Conservation (phyloP, 1,139 yeast species). For the Torulaspora pretoriensis region DNA sequence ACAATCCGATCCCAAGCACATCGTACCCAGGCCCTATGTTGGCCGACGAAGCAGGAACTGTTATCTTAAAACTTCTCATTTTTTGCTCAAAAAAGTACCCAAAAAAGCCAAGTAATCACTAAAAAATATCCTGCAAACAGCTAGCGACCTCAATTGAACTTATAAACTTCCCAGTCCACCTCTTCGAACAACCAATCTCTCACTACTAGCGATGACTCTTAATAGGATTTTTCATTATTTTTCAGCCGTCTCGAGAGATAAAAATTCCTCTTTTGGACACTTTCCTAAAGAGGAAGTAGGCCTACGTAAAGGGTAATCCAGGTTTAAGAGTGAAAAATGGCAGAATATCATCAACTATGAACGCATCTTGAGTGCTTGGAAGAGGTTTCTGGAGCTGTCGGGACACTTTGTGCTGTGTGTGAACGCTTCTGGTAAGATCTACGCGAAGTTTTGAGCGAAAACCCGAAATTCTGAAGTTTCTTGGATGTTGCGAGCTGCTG, state of each 20-base stretch:
- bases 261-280: background rate
- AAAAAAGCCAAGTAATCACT: background rate
- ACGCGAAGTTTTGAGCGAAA: background rate
- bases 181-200: too few relatives aligned
- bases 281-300: background rate
- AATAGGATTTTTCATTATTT: background rate
- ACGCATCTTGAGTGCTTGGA: background rate
- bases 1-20: conserved; percentile 86
- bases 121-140: background rate
- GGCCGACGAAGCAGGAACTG: conserved; percentile 95
- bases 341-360: background rate
- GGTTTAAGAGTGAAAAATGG: background rate
- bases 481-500: conserved; percentile 14
- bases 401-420: background rate
- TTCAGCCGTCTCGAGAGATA: conserved; percentile 1
- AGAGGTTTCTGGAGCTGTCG: background rate
- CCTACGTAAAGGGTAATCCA: background rate
- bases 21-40: conserved; percentile 98
- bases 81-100: conserved; percentile 18
- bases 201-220: background rate
- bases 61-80: conserved; percentile 50
- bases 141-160: background rate
- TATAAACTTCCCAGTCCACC: too few relatives aligned
- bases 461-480: background rate
- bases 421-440: background rate